A percentile compares a stretch with the other conserved stretches of the same genome.
Conservation (phyloP, 768 basidiomycete species). For the Cubamyces sp. region DNA sequence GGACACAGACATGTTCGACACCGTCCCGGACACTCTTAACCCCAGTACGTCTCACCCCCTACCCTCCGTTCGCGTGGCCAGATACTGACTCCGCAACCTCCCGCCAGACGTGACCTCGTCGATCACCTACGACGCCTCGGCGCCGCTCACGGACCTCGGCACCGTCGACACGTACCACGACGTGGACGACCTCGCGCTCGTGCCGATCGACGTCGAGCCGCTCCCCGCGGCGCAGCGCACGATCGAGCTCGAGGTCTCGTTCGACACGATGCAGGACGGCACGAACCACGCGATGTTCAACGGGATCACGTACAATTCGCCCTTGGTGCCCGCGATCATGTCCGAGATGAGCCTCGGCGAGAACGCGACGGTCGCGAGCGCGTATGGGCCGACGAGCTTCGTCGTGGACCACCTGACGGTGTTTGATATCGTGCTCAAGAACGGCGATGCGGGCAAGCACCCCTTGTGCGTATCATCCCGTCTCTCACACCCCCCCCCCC, state of each 20-base stretch:
- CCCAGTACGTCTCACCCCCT: conserved; percentile 57
- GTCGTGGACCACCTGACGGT: conserved; percentile 76
- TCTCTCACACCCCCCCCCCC: conserved; percentile 2
- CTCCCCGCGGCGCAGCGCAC: conserved; percentile 57
- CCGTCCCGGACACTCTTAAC: conserved; percentile 67
- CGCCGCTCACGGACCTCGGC: conserved; percentile 55
- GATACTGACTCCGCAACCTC: background rate
- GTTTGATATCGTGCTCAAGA: conserved; percentile 77
- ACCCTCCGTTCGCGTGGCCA: background rate
- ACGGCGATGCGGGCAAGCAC: conserved; percentile 74
- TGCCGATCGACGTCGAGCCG: conserved; percentile 59
- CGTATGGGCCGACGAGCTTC: conserved; percentile 83
- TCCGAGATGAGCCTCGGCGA: conserved; percentile 76
- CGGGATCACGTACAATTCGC: conserved; percentile 65
- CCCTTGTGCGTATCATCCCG: conserved; percentile 65
- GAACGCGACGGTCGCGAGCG: conserved; percentile 63
- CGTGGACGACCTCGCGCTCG: conserved; percentile 69
- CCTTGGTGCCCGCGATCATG: conserved; percentile 76
- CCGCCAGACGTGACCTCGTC: conserved; percentile 77
- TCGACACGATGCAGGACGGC: conserved; percentile 86
- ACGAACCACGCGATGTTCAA: conserved; percentile 83
- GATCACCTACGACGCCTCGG: conserved; percentile 69
- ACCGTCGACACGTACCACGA: conserved; percentile 59
- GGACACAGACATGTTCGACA: conserved; percentile 90
- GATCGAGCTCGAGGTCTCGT: conserved; percentile 71